Percentiles rank a stretch among this genome's conserved stretches.
phyloP scores from a whole-genome alignment of 768 basidiomycete species.

The Fistulinella prunicolor region DNA sequence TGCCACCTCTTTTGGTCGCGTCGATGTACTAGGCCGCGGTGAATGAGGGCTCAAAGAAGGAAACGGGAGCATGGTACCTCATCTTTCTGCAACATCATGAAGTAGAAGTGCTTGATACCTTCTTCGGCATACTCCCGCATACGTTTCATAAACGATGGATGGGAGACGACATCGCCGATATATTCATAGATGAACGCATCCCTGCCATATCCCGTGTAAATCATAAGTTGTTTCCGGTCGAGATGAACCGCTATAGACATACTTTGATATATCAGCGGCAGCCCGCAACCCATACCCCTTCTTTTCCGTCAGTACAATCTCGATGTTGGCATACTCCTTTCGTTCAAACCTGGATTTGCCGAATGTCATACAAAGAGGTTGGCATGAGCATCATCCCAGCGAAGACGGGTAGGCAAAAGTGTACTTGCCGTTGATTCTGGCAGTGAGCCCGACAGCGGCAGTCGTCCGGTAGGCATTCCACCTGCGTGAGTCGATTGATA shows the following conservation, averaged over 20 bases:
- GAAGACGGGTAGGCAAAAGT: not conserved
- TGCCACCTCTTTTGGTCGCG: conserved; percentile 94
- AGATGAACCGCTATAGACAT: conserved; percentile 24
- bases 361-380: conserved; percentile 1
- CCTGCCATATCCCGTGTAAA: conserved; percentile 39
- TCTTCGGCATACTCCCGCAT: conserved; percentile 93
- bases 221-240: conserved; percentile 1
- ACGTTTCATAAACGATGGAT: conserved; percentile 82
- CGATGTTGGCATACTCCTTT: conserved; percentile 78
- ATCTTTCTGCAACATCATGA: conserved; percentile 99
- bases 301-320: conserved; percentile 91
- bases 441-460: conserved; percentile 82
- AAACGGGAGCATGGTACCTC: no score
- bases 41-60: no score
- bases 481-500: conserved; percentile 95
- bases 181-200: conserved; percentile 97
- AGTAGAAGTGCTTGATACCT: conserved; percentile 96
- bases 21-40: conserved; percentile 75
- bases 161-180: conserved; percentile 92
- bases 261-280: conserved; percentile 63
- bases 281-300: conserved; percentile 95
- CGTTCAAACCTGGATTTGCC: conserved; percentile 69
- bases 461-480: conserved; percentile 90
- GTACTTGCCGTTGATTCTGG: conserved; percentile 83
- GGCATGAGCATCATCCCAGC: not conserved